phyloP scores from a whole-genome alignment of 202 grass and related monocot species.

The Eragrostis tef region DNA sequence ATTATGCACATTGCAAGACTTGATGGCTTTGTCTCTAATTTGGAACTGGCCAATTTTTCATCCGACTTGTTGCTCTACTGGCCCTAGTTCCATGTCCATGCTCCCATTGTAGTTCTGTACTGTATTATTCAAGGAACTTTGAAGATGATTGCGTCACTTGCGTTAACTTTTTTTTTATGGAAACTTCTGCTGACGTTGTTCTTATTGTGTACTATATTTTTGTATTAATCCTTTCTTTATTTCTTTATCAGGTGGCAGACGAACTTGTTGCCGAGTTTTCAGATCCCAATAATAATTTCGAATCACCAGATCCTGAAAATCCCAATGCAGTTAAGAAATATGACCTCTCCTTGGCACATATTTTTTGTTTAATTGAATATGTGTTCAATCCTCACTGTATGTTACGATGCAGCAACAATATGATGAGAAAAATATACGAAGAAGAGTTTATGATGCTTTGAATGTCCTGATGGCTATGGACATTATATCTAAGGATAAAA shows the following conservation, averaged over 20 bases:
- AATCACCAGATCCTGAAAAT: conserved; percentile 69
- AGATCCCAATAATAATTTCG: conserved; percentile 70
- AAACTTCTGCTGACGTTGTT: background rate
- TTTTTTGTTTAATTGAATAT: conserved; percentile 3
- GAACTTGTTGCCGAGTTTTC: conserved; percentile 91
- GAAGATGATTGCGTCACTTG: background rate
- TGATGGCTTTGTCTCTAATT: background rate
- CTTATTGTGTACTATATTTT: conserved; percentile 20
- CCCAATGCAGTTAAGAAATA: conserved; percentile 61
- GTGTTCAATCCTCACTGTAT: conserved; percentile 42
- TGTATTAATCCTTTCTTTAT: conserved; percentile 1
- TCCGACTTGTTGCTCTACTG: background rate
- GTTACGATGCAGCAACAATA: conserved; percentile 85
- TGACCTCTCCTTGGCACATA: conserved; percentile 10
- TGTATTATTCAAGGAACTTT: background rate
- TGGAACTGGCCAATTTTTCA: background rate
- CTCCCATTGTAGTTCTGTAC: background rate
- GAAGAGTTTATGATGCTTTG: conserved; percentile 95
- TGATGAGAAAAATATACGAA: conserved; percentile 97
- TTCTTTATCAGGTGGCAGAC: conserved; percentile 79
- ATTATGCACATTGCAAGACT: background rate
- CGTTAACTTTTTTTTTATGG: background rate
- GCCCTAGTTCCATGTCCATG: background rate
- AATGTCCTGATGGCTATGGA: conserved; percentile 99
- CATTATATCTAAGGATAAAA: conserved; percentile 99